Percentiles rank a stretch among this genome's conserved stretches.
Conservation (phyloP, 306 rosid species). For the Ziziphus jujuba region DNA sequence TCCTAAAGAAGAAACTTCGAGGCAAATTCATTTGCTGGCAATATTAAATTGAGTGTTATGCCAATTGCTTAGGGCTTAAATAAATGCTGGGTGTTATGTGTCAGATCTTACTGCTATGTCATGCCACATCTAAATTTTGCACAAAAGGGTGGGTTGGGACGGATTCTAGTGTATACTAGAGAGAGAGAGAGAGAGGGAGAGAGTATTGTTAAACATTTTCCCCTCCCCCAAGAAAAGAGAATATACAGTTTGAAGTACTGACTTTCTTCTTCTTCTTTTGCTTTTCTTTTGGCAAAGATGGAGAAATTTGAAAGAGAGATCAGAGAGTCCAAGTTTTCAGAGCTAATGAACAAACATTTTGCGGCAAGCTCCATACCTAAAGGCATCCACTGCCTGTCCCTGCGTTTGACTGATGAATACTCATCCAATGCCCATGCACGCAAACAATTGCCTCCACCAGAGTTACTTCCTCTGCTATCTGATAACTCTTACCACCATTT, state of each 20-base stretch:
- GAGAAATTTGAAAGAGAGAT: slow-evolving; percentile 89
- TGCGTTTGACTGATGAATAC: slow-evolving; percentile 98
- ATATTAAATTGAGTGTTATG: no score
- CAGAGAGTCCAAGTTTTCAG: slow-evolving; percentile 79
- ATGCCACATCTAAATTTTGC: not conserved
- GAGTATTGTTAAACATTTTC: not conserved
- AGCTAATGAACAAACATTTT: slow-evolving; percentile 91
- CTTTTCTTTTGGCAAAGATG: slow-evolving; percentile 43
- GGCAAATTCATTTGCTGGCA: no score
- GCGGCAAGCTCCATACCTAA: slow-evolving; percentile 97
- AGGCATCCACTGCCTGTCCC: slow-evolving; percentile 91
- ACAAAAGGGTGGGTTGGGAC: not conserved
- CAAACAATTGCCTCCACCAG: slow-evolving; percentile 92
- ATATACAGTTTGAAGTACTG: slow-evolving; percentile 2
- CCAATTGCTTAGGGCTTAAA: no score
- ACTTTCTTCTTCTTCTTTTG: slow-evolving; percentile 20
- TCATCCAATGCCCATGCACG: slow-evolving; percentile 98
- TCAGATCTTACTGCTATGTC: not conserved
- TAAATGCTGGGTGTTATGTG: no score
- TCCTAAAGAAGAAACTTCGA: no score
- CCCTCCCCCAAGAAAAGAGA: not conserved
- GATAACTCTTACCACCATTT: slow-evolving; percentile 91
- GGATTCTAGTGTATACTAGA: not conserved
- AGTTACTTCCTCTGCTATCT: slow-evolving; percentile 81
- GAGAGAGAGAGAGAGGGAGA: slow-evolving; percentile 1